These are phyloP conservation scores for Nicotiana sylvestris DNA, from an alignment of 257 asterid genomes.

Conservation along the genomic window DNA sequence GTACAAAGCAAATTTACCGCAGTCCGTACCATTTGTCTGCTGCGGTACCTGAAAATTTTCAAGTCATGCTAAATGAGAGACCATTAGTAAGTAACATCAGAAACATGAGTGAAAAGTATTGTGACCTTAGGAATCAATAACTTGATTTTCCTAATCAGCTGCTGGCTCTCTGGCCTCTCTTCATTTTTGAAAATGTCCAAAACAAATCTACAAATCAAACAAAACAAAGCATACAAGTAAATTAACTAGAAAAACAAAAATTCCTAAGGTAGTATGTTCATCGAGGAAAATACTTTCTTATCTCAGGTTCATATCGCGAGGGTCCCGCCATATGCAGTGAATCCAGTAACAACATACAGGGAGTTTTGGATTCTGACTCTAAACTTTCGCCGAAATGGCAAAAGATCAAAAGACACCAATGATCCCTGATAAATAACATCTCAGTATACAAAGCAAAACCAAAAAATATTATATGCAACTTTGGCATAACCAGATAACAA, in stretches of 20 bases:
- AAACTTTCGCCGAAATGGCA: conserved; percentile 54
- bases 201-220: conserved; percentile 39
- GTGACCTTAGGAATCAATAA: conserved; percentile 54
- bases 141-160: conserved; percentile 37
- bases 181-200: conserved; percentile 35
- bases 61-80: conserved; percentile 3
- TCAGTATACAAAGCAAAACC: conserved; percentile 6
- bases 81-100: not conserved
- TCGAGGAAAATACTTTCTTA: conserved; percentile 43
- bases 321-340: conserved; percentile 38
- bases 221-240: not conserved
- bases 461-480: not conserved
- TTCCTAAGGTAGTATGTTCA: not conserved
- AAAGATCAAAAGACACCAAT: conserved; percentile 76
- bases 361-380: conserved; percentile 28
- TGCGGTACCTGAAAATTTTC: conserved; percentile 61
- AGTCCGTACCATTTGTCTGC: conserved; percentile 44
- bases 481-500: not conserved
- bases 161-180: conserved; percentile 28
- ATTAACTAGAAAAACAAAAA: not conserved
- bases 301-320: conserved; percentile 45
- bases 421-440: conserved; percentile 43
- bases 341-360: conserved; percentile 68
- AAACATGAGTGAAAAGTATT: conserved; percentile 10
- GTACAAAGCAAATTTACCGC: conserved; percentile 55